These are phyloP conservation scores for Cyberlindnera mississippiensis DNA, from an alignment of 805 yeast genomes.

Conservation along the genomic window DNA sequence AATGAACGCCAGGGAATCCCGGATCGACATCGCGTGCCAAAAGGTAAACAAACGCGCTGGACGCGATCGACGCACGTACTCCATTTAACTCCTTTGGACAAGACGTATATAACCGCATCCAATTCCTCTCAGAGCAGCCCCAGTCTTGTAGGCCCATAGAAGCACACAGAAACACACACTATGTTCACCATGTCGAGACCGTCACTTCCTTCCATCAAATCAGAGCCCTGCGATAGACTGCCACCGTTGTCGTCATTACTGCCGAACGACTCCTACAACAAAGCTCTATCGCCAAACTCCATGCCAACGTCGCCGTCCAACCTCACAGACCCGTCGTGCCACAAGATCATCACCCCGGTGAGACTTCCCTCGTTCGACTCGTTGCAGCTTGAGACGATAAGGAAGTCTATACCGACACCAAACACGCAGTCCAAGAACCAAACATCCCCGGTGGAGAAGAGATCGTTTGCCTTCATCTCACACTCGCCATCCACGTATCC, in stretches of 20 bases:
- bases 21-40: background rate
- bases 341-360: constrained; percentile 21
- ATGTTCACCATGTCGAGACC: constrained; percentile 22
- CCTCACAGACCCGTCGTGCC: constrained; percentile 9
- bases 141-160: background rate
- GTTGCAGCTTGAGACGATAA: constrained; percentile 15
- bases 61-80: constrained; percentile 5
- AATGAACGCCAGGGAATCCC: no score
- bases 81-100: constrained; percentile 11
- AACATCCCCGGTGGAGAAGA: constrained; percentile 29
- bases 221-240: constrained; percentile 8
- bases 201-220: constrained; percentile 15
- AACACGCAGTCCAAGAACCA: constrained; percentile 1
- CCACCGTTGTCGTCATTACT: constrained; percentile 21
- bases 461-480: constrained; percentile 78
- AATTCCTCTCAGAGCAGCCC: background rate
- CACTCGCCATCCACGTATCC: constrained; percentile 91
- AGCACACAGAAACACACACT: background rate
- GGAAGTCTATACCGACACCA: background rate
- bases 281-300: constrained; percentile 8
- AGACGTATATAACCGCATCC: constrained; percentile 1
- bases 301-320: constrained; percentile 17
- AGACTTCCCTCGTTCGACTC: constrained; percentile 28
- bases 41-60: constrained; percentile 15
- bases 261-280: constrained; percentile 6